phyloP scores from a whole-genome alignment of 106 monocot genomes.

The Narthecium ossifragum region DNA sequence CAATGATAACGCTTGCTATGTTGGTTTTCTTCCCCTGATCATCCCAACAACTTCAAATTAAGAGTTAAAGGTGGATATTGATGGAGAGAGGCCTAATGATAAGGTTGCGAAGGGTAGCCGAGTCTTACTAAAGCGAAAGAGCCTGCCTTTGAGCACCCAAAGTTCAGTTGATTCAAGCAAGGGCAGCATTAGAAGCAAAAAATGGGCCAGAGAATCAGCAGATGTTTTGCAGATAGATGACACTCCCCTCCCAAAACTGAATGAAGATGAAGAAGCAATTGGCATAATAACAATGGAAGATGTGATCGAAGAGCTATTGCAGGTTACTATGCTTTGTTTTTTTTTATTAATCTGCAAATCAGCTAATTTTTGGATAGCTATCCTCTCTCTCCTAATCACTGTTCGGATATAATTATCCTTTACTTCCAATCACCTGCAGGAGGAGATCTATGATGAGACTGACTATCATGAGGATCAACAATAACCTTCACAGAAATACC shows the following conservation, averaged over 20 bases:
- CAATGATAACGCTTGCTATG: neutral
- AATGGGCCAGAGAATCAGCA: conserved; percentile 41
- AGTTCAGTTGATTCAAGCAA: conserved; percentile 13
- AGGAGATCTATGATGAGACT: conserved; percentile 97
- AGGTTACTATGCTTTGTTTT: conserved; percentile 29
- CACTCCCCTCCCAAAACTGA: conserved; percentile 38
- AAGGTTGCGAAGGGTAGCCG: conserved; percentile 16
- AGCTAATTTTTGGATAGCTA: neutral
- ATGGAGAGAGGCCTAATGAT: conserved; percentile 40
- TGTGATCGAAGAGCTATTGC: conserved; percentile 93
- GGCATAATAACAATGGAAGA: conserved; percentile 99
- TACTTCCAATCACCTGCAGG: conserved; percentile 51
- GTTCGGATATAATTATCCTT: neutral
- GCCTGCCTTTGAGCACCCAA: conserved; percentile 44
- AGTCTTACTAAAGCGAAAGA: conserved; percentile 46
- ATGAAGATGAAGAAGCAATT: conserved; percentile 73
- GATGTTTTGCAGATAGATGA: conserved; percentile 69
- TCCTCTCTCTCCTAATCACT: neutral
- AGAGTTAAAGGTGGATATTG: conserved; percentile 49
- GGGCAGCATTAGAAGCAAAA: conserved; percentile 35
- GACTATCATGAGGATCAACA: conserved; percentile 56
- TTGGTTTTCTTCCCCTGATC: neutral
- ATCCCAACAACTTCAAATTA: neutral
- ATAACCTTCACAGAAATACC: too few relatives aligned
- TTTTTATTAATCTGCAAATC: neutral